These are phyloP conservation scores for Talaromyces liani DNA, from an alignment of 495 filamentous ascomycete genomes.

Conservation along the genomic window DNA sequence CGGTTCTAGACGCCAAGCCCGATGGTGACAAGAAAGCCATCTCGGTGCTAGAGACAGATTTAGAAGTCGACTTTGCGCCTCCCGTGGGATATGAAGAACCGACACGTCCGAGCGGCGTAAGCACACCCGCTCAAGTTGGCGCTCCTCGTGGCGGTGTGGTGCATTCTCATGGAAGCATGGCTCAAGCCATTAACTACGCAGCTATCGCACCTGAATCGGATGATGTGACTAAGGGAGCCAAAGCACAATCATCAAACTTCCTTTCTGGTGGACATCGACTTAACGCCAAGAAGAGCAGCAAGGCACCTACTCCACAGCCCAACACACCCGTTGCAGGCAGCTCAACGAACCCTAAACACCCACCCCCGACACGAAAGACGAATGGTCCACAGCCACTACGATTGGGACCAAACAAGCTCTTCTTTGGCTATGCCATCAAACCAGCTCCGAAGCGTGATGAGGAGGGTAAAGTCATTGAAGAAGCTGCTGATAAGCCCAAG, in stretches of 20 bases:
- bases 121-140: constrained; percentile 51
- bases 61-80: constrained; percentile 90
- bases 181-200: constrained; percentile 91
- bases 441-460: constrained; percentile 76
- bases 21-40: constrained; percentile 66
- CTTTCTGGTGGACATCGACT: constrained; percentile 65
- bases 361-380: constrained; percentile 38
- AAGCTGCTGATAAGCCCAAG: constrained; percentile 53
- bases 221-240: constrained; percentile 50
- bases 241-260: constrained; percentile 72
- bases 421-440: constrained; percentile 91
- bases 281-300: constrained; percentile 70
- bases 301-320: constrained; percentile 70
- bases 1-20: constrained; percentile 87
- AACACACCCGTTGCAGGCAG: constrained; percentile 69
- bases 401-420: constrained; percentile 80
- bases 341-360: constrained; percentile 50
- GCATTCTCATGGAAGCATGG: constrained; percentile 86
- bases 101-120: constrained; percentile 49
- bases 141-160: constrained; percentile 60
- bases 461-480: constrained; percentile 49
- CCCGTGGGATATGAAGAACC: constrained; percentile 92
- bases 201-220: constrained; percentile 79
- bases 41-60: constrained; percentile 90
- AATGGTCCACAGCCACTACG: constrained; percentile 86